These are phyloP conservation scores for Vitis labrusca DNA, from an alignment of 164 flowering plant species.

Conservation along the genomic window DNA sequence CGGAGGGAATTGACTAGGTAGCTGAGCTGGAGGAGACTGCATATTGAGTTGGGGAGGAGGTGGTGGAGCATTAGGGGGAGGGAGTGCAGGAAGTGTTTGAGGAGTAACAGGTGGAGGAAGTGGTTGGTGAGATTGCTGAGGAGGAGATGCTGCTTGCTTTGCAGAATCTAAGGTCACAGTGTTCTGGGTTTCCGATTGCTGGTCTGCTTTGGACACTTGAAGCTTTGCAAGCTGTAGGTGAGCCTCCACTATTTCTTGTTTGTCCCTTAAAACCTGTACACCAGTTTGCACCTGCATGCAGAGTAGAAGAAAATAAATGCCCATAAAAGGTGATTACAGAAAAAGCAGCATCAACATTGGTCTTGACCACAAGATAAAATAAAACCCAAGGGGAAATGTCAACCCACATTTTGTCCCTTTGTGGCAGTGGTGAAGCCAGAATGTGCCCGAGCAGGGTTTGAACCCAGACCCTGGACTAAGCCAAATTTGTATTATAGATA, in stretches of 20 bases:
- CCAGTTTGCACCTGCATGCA: constrained; percentile 68
- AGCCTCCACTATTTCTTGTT: constrained; percentile 76
- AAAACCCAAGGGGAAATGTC: background rate
- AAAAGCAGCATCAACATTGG: too few species aligned
- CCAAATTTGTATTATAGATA: too few species aligned
- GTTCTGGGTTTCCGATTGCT: constrained; percentile 42
- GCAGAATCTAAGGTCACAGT: constrained; percentile 34
- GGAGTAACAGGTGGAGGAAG: constrained; percentile 35
- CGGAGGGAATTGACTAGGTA: constrained; percentile 40
- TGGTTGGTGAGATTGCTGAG: constrained; percentile 45
- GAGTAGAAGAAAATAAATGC: background rate
- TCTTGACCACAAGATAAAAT: background rate
- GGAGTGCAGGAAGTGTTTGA: constrained; percentile 29
- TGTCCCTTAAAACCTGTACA: constrained; percentile 68
- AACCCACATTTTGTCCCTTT: too few species aligned
- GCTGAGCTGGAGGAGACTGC: constrained; percentile 32
- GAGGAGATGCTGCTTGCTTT: constrained; percentile 50
- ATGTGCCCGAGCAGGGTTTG: too few species aligned
- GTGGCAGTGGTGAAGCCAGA: too few species aligned
- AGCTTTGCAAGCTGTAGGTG: constrained; percentile 62
- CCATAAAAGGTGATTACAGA: background rate
- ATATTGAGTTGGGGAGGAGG: constrained; percentile 33
- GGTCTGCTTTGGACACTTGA: constrained; percentile 52
- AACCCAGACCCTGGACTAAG: too few species aligned
- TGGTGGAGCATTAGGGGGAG: constrained; percentile 32